Evolutionary conservation across 257 asterid genomes (phyloP), one percentile per base, ranked within the genome.

Genomic region (Petunia axillaris): DNA sequence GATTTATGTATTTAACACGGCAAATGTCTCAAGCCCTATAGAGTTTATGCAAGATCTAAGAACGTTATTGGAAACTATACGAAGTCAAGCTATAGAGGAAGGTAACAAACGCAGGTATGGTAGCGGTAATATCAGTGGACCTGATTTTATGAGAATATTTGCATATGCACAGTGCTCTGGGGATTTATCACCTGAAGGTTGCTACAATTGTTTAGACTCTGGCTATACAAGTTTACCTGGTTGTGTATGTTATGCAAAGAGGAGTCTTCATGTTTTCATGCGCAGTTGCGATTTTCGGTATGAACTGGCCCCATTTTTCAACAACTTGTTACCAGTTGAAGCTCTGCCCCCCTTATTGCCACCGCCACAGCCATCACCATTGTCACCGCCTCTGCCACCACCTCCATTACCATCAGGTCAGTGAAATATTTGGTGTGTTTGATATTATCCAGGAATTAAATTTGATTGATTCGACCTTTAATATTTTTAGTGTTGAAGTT

Each of bases 31-130:
- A 6, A 54, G 11, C 10, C 73, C 80, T 3, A 8, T 3, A 0
- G 14, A 1, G 67, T 82, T 78, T 63, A 79, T 37, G 57, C 58
- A 35, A 35, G 77, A 74, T 58, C 64, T 79, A 39, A 67, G 55
- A 50, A 64, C 37, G 0, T 52, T 86, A 52, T n/a, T 80, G 48
- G 50, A 14, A 7, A 41, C 35, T 13, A 60, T 86, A 66, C 64
- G 44, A 37, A 35, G 1, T 37, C 52, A 38, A 55, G 82, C 82
- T 38, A 15, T 76, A 3, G 25, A 0, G 25, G 85, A 76, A 1
- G 80, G 79, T 59, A 50, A 78, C 7, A 15, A 15, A 8, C n/a
- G 8, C 10, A 82, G 70, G 50, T 75, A 41, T 6, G 75, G 82
- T 10, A 67, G 15, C 7, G 43, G n/a, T 67, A 41, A 0, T 41